Percentiles rank a stretch among this genome's conserved stretches.
Evolutionary conservation across 345 rosid species (phyloP).

Genomic region (Crucihimalaya himalaica): DNA sequence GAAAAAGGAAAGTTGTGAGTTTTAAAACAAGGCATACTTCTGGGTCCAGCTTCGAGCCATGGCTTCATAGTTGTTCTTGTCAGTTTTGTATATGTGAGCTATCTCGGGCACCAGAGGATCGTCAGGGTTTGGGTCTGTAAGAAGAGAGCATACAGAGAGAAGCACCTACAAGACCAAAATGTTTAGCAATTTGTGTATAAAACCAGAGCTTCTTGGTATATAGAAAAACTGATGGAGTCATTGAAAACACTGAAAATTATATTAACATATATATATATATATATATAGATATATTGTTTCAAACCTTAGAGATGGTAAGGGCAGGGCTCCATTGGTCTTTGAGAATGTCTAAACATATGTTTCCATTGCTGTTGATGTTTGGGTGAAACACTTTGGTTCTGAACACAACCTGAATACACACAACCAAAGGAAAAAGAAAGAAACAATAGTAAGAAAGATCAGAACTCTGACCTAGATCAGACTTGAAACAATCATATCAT

Average conservation of each 20-base stretch:
- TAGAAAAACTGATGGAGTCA: neutral
- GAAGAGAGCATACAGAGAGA: constrained; percentile 68
- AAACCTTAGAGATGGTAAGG: constrained; percentile 67
- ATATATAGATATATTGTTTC: no score
- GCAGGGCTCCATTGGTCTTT: constrained; percentile 82
- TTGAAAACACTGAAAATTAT: neutral
- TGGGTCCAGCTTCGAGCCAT: constrained; percentile 70
- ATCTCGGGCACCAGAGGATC: constrained; percentile 71
- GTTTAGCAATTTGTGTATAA: constrained; percentile 5
- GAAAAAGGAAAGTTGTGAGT: neutral
- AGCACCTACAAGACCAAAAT: constrained; percentile 45
- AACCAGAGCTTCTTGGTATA: neutral
- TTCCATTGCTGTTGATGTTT: constrained; percentile 64
- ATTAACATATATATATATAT: neutral
- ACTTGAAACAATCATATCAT: neutral
- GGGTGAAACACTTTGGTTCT: constrained; percentile 71
- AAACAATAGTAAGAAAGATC: neutral
- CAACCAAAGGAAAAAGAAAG: neutral
- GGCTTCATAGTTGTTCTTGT: constrained; percentile 59
- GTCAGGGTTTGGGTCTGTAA: constrained; percentile 69
- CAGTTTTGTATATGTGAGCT: constrained; percentile 59
- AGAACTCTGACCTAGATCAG: neutral
- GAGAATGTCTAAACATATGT: constrained; percentile 65
- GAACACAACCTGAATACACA: constrained; percentile 56
- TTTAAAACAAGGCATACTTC: constrained; percentile 64